Percentiles rank a stretch among this genome's conserved stretches.
phyloP scores from a whole-genome alignment of 345 rosid genomes.

The Heritiera fomes region DNA sequence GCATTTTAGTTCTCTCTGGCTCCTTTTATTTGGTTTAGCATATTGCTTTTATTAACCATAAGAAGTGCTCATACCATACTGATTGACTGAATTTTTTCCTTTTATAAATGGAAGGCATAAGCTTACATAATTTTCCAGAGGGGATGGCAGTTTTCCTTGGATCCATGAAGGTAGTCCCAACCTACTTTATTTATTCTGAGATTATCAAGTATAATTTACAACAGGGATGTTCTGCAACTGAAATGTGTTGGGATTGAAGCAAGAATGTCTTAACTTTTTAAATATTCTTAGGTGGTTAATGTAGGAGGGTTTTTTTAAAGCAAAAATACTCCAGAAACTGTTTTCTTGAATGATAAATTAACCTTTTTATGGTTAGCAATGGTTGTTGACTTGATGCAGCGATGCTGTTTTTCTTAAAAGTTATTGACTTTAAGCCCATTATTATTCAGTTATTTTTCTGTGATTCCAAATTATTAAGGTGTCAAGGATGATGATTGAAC shows the following conservation, averaged over 20 bases:
- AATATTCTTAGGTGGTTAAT: neutral
- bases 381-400: neutral
- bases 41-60: neutral
- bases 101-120: constrained; percentile 64
- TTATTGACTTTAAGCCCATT: neutral
- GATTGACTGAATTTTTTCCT: constrained; percentile 8
- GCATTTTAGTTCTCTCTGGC: neutral
- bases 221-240: neutral
- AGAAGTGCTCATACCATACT: constrained; percentile 1
- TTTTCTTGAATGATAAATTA: constrained; percentile 1
- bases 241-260: neutral
- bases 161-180: constrained; percentile 71
- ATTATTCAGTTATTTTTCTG: neutral
- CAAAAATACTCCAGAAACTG: neutral
- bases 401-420: neutral
- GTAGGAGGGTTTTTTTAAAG: neutral
- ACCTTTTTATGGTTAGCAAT: neutral
- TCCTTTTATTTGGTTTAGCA: neutral
- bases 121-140: constrained; percentile 99
- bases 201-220: neutral
- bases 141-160: constrained; percentile 99
- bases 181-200: neutral
- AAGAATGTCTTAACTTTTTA: neutral
- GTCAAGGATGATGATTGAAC: neutral
- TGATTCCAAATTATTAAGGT: neutral